Evolutionary conservation across 139 green algal species (phyloP).

Genomic region (Coelastrella sp.): DNA sequence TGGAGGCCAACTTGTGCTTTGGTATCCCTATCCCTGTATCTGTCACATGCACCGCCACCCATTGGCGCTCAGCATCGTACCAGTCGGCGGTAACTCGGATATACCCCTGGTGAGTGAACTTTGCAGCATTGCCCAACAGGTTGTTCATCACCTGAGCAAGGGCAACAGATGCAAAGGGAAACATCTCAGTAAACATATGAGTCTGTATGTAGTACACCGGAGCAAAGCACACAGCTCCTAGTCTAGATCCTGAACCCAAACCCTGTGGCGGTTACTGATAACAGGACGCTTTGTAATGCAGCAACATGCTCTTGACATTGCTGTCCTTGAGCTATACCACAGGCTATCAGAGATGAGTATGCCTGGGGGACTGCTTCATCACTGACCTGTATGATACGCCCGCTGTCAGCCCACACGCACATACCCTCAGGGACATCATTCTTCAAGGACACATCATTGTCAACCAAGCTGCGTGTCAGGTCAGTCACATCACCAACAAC

Average conservation of each 20-base stretch:
- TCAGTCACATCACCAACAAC: slow-evolving; percentile 63
- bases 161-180: neutral
- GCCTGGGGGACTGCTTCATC: too few species aligned
- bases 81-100: slow-evolving; percentile 48
- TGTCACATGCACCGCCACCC: slow-evolving; percentile 53
- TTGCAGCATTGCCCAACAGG: slow-evolving; percentile 64
- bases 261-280: too few species aligned
- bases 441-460: slow-evolving; percentile 28
- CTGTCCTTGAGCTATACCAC: too few species aligned
- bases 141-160: slow-evolving; percentile 62
- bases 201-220: too few species aligned
- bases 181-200: too few species aligned
- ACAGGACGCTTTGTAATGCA: neutral
- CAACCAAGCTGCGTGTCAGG: slow-evolving; percentile 58
- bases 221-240: too few species aligned
- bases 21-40: slow-evolving; percentile 67
- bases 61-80: slow-evolving; percentile 31
- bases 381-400: slow-evolving; percentile 57
- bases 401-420: slow-evolving; percentile 53
- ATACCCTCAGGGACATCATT: slow-evolving; percentile 43
- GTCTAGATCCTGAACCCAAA: too few species aligned
- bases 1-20: slow-evolving; percentile 58
- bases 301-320: neutral
- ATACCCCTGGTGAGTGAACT: slow-evolving; percentile 59
- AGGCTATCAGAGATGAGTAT: too few species aligned